phyloP scores from a whole-genome alignment of 768 basidiomycete genomes.

The Amanita rimosa region DNA sequence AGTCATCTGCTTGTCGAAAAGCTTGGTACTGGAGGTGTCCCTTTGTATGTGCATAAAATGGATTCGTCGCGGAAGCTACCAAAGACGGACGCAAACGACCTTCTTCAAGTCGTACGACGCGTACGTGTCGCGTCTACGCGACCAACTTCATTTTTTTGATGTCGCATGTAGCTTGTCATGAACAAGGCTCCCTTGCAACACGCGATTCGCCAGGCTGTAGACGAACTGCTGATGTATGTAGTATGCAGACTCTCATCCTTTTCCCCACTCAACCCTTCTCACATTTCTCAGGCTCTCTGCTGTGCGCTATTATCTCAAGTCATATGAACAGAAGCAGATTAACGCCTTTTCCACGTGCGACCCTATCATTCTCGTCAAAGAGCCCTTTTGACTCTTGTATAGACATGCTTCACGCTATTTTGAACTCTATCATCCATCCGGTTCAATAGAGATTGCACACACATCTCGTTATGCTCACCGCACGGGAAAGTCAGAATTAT shows the following conservation, averaged over 20 bases:
- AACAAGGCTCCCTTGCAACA: conserved; percentile 43
- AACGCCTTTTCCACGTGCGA: conserved; percentile 90
- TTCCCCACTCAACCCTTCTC: conserved; percentile 10
- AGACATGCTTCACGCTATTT: conserved; percentile 87
- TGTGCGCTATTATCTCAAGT: conserved; percentile 68
- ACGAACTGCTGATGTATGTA: conserved; percentile 66
- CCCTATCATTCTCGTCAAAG: conserved; percentile 12
- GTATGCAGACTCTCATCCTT: conserved; percentile 10
- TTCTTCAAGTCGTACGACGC: conserved; percentile 68
- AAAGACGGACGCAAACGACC: conserved; percentile 57
- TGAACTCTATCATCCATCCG: conserved; percentile 75
- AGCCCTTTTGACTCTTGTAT: conserved; percentile 11
- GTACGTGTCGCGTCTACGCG: conserved; percentile 31
- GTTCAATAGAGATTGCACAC: conserved; percentile 81
- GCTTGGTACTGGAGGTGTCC: conserved; percentile 67
- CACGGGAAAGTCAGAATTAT: conserved; percentile 83
- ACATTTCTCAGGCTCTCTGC: conserved; percentile 44
- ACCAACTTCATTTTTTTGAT: conserved; percentile 13
- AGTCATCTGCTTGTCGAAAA: conserved; percentile 85
- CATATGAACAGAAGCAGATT: conserved; percentile 73
- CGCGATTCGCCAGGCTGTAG: conserved; percentile 61
- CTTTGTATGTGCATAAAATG: conserved; percentile 88
- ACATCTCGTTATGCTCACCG: conserved; percentile 80
- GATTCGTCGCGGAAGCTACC: conserved; percentile 67
- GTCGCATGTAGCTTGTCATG: conserved; percentile 40